Evolutionary conservation across 495 filamentous ascomycete genomes (phyloP).

Genomic region (Amorphotheca resinae): DNA sequence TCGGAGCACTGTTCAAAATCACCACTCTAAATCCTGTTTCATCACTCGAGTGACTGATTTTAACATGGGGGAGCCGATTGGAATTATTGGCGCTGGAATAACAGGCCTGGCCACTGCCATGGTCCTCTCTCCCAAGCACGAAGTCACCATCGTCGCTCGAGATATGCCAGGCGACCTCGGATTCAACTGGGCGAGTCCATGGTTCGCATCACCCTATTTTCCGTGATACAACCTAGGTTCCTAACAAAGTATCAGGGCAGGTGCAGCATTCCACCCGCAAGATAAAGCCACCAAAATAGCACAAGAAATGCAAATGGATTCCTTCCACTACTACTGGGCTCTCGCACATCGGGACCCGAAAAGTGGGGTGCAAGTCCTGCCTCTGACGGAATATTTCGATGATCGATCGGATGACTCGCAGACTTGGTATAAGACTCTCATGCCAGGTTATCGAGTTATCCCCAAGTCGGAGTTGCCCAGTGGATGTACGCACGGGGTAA

Average conservation of each 20-base stretch:
- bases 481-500: conserved; percentile 12
- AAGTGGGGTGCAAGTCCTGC: conserved; percentile 13
- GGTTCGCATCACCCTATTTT: conserved; percentile 6
- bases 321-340: conserved; percentile 13
- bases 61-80: conserved; percentile 31
- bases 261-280: conserved; percentile 20
- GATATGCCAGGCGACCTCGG: conserved; percentile 17
- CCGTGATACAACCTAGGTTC: background rate
- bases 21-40: no score
- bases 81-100: conserved; percentile 17
- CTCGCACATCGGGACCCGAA: conserved; percentile 10
- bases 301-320: conserved; percentile 15
- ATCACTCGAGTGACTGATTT: no score
- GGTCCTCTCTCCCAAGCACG: conserved; percentile 11
- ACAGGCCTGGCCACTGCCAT: conserved; percentile 16
- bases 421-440: conserved; percentile 14
- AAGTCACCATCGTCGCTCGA: conserved; percentile 15
- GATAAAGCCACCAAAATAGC: background rate
- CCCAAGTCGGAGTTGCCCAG: conserved; percentile 10
- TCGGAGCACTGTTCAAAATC: no score
- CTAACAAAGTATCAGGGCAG: conserved; percentile 11
- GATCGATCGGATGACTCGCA: conserved; percentile 1
- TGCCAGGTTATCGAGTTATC: conserved; percentile 13
- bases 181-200: conserved; percentile 17
- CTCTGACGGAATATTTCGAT: conserved; percentile 18